Conservation (phyloP, 176 grass and related monocot species). For the Triticum monococcum region DNA sequence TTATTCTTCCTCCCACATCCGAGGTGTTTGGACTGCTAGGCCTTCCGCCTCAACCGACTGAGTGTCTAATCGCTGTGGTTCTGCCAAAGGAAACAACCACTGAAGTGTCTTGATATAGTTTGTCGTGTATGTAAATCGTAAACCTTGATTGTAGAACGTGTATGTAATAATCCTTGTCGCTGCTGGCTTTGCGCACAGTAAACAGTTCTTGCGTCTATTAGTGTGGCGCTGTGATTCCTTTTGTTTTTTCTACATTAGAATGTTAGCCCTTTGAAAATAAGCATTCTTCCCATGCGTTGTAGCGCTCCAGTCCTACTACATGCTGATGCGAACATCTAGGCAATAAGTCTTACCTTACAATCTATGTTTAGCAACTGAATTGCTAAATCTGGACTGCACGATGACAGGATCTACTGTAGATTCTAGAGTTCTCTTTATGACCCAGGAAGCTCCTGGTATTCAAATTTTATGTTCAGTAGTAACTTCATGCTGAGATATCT, state of each 20-base stretch:
- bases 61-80: conserved; percentile 68
- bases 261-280: not conserved
- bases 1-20: conserved; percentile 71
- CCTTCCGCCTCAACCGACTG: conserved; percentile 55
- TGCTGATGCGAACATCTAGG: not conserved
- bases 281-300: not conserved
- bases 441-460: not conserved
- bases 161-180: not conserved
- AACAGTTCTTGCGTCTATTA: not conserved
- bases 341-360: not conserved
- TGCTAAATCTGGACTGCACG: not conserved
- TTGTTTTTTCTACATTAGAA: not conserved
- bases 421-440: not conserved
- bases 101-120: conserved; percentile 40
- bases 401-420: not conserved
- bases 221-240: not conserved
- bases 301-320: not conserved
- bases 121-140: not conserved
- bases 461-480: not conserved
- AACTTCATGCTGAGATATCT: not conserved
- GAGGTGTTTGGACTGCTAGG: conserved; percentile 54
- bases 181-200: not conserved
- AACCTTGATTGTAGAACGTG: conserved; percentile 1
- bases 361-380: not conserved
- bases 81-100: conserved; percentile 71